Evolutionary conservation across 768 basidiomycete species (phyloP), one percentile per base, ranked within the genome.

Genomic region (Russula sp.): DNA sequence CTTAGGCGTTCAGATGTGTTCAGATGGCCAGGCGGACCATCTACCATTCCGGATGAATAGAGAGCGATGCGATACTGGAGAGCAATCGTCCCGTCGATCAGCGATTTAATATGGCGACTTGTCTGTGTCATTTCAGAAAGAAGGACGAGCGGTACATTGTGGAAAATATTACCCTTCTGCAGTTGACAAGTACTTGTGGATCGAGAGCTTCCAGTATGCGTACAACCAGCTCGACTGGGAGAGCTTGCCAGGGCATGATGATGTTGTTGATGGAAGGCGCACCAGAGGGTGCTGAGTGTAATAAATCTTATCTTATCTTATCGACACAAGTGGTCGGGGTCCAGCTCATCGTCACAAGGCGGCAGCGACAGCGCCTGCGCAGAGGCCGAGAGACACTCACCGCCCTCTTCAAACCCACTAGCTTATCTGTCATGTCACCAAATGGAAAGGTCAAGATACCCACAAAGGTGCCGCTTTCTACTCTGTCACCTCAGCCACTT

Each of bases 381-480:
- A 20, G 35, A 34, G n/a, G 14, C 18, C 39, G 8, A 36, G 3
- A 36, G 53, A 32, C 53, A 4, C 46, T 25, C 45, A 32, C 39
- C 16, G 18, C 11, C n/a, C 35, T 41, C n/a, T 34, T 53, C 46
- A 11, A 18, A 49, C 34, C 25, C 18, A 5, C 43, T 29, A 22
- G 42, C 34, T n/a, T 25, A 39, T 39, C 48, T 35, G 41, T 50
- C 57, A 77, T 77, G 75, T 61, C 70, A 59, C 59, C 60, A 58
- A 66, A 63, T 57, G 67, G 55, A 63, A 61, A 53, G 36, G 58
- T 65, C 42, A 66, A 60, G 60, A 64, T 68, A 53, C 66, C 72
- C 35, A 77, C 75, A 57, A 76, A 76, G 71, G 75, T 77, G 14
- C 13, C 35, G 13, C 8, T 42, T 32, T 39, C 0, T 42, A 18